Conservation (phyloP, 352 stramenopile species). For the Globisporangium nodosum region DNA sequence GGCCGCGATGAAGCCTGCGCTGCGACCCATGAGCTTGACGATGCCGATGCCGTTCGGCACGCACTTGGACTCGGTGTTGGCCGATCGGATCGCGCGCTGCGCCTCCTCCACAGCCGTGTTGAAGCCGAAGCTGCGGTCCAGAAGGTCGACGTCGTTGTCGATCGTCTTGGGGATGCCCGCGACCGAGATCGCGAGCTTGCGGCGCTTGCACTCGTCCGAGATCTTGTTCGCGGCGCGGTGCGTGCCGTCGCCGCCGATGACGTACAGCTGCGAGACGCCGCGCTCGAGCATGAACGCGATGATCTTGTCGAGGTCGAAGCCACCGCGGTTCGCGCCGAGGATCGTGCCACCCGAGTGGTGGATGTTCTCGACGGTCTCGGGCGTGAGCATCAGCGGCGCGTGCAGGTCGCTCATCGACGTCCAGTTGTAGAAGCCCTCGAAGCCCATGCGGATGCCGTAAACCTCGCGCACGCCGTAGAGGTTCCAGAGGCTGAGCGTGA, state of each 20-base stretch:
- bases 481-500: slow-evolving; percentile 91
- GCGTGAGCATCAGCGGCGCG: slow-evolving; percentile 72
- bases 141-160: slow-evolving; percentile 98
- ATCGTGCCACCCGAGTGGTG: slow-evolving; percentile 48
- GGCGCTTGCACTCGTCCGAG: slow-evolving; percentile 59
- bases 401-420: slow-evolving; percentile 68
- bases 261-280: neutral
- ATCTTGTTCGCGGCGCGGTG: slow-evolving; percentile 95
- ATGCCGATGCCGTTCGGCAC: slow-evolving; percentile 98
- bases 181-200: slow-evolving; percentile 90
- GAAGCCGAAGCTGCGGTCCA: slow-evolving; percentile 98
- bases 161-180: slow-evolving; percentile 99
- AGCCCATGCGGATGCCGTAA: slow-evolving; percentile 67
- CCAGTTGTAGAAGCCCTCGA: slow-evolving; percentile 82
- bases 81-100: slow-evolving; percentile 89
- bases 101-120: slow-evolving; percentile 95
- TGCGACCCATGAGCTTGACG: slow-evolving; percentile 98
- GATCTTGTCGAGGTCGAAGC: slow-evolving; percentile 1
- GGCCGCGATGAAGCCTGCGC: slow-evolving; percentile 95
- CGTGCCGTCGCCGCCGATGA: slow-evolving; percentile 91
- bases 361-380: slow-evolving; percentile 75
- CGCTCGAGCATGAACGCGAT: slow-evolving; percentile 20
- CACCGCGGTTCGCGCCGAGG: slow-evolving; percentile 85
- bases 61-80: slow-evolving; percentile 91
- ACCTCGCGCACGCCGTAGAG: slow-evolving; percentile 51